Evolutionary conservation across 495 filamentous ascomycete species (phyloP), one percentile per base, ranked within the genome.

Genomic region (Hyphodiscus hymeniophilus): DNA sequence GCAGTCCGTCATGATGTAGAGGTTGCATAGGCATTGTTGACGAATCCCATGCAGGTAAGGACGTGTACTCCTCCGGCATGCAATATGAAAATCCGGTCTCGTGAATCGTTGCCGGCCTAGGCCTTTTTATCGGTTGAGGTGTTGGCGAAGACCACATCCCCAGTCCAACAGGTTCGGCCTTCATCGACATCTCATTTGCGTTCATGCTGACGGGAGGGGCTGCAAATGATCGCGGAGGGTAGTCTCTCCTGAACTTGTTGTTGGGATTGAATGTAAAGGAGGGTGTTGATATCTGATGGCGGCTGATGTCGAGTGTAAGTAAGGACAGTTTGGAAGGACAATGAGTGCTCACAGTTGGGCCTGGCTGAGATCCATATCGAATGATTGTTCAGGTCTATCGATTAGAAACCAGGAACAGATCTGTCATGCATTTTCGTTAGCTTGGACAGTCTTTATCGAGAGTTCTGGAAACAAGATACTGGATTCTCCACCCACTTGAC

Each of bases 51-150:
- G 75, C 69, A 23, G 74, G 64, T 42, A 76, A 51, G 0, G 68
- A 60, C 21, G 66, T 62, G 35, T 68, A 77, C 15, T 71, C 68
- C 32, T 71, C 74, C 18, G 68, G 65, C 42, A 78, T 63, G 52
- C 74, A 75, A 48, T 74, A 80, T 33, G 72, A 71, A 55, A 80
- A 80, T 32, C 69, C 72, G 26, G 59, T 56, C 60, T 79, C 75
- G 45, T 77, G 73, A 48, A 79, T 78, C 33, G 74, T 77, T 31
- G 73, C 72, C 31, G 75, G 72, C 22, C 75, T 64, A 24, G 73
- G 70, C 22, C 55, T 35, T 26, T 45, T 23, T 38, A 47, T 48
- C 13, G 38, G 40, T 24, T 51, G 58, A 32, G 51, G 41, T 1
- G 55, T 50, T 16, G 58, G 44, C 15, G 51, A 41, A 31, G 58